A percentile compares a stretch with the other conserved stretches of the same genome.
phyloP scores from a whole-genome alignment of 257 asterid species.

The Echium plantagineum region DNA sequence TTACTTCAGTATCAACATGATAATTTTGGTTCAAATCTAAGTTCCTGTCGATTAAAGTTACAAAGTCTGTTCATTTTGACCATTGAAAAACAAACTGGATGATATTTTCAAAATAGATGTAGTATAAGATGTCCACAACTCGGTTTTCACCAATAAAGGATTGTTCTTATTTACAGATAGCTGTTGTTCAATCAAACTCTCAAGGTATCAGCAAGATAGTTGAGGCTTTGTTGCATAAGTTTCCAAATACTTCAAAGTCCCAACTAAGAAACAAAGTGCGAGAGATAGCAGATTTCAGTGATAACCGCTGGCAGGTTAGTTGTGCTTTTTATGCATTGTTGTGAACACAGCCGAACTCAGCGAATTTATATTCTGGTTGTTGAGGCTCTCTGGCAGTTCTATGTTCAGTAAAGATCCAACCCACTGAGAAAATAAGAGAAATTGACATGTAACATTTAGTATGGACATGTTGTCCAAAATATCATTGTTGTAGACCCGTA shows the following conservation, averaged over 20 bases:
- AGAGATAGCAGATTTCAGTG: conserved; percentile 57
- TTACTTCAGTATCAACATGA: too few species aligned
- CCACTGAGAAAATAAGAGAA: not conserved
- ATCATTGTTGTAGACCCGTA: not conserved
- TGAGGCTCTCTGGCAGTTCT: not conserved
- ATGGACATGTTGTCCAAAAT: not conserved
- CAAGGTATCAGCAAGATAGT: conserved; percentile 46
- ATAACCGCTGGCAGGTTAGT: conserved; percentile 84
- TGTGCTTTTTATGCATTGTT: not conserved
- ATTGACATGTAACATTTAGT: not conserved
- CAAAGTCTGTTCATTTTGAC: too few species aligned
- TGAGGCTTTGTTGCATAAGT: conserved; percentile 39
- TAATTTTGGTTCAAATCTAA: too few species aligned
- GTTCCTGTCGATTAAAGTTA: too few species aligned
- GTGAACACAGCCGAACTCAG: conserved; percentile 3
- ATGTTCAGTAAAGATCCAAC: not conserved
- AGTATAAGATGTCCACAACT: not conserved
- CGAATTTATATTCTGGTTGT: not conserved
- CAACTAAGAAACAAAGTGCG: conserved; percentile 70
- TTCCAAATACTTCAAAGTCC: conserved; percentile 51
- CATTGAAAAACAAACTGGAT: not conserved
- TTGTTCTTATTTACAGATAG: conserved; percentile 30
- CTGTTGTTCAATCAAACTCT: conserved; percentile 48
- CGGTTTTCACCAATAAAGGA: not conserved
- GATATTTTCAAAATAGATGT: not conserved